phyloP scores from a whole-genome alignment of 768 basidiomycete genomes.

The Hemileccinum impolitum region DNA sequence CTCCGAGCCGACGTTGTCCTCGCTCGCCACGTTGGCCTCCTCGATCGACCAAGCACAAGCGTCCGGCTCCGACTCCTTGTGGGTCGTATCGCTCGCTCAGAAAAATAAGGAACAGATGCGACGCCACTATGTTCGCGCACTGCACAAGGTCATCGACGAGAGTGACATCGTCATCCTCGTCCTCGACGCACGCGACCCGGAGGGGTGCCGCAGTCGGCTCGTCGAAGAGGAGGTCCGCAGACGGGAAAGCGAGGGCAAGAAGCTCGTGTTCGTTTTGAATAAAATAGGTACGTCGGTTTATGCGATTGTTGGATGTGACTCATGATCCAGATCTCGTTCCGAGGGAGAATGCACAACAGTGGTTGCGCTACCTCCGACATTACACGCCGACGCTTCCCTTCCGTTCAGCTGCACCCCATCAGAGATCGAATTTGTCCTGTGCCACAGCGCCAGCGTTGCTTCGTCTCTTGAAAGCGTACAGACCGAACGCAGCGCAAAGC shows the following conservation, averaged over 20 bases:
- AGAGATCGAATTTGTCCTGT: slow-evolving; percentile 78
- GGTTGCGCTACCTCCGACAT: slow-evolving; percentile 90
- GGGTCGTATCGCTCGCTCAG: slow-evolving; percentile 26
- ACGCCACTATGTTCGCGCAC: slow-evolving; percentile 68
- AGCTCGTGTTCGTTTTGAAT: slow-evolving; percentile 90
- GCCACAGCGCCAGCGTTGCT: slow-evolving; percentile 73
- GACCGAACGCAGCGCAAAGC: slow-evolving; percentile 59
- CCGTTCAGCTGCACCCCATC: slow-evolving; percentile 71
- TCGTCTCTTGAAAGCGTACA: slow-evolving; percentile 81
- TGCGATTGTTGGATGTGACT: background rate
- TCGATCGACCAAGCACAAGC: slow-evolving; percentile 15
- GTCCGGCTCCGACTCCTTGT: slow-evolving; percentile 25
- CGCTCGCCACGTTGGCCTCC: slow-evolving; percentile 51
- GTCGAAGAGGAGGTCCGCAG: slow-evolving; percentile 93
- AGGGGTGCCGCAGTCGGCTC: slow-evolving; percentile 85
- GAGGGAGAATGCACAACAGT: slow-evolving; percentile 79
- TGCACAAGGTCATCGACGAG: slow-evolving; percentile 92
- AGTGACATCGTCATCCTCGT: slow-evolving; percentile 89
- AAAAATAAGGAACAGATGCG: slow-evolving; percentile 71
- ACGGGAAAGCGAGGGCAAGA: slow-evolving; percentile 85
- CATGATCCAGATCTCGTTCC: slow-evolving; percentile 75
- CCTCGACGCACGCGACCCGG: slow-evolving; percentile 92
- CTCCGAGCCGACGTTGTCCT: slow-evolving; percentile 65
- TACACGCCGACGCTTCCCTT: slow-evolving; percentile 92
- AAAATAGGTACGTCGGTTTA: slow-evolving; percentile 74